A percentile compares a stretch with the other conserved stretches of the same genome.
These are phyloP conservation scores for Pyropia haitanensis DNA, from an alignment of 23 red algal species.

Conservation along the genomic window DNA sequence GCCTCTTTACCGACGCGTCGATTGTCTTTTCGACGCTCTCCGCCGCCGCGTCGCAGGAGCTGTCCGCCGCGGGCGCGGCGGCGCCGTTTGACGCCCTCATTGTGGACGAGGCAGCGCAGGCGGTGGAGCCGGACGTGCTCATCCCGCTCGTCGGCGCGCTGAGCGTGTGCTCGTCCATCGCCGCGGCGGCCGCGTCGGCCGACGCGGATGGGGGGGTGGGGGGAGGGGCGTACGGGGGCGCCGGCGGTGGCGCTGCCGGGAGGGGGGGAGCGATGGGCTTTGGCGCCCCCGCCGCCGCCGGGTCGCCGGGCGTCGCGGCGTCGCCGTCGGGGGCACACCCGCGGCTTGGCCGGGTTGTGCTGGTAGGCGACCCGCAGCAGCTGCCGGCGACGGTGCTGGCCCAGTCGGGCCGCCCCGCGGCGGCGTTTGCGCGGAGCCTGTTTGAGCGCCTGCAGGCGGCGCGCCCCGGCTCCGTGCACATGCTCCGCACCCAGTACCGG, in stretches of 20 bases:
- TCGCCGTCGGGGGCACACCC: too few relatives aligned
- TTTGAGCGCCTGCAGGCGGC: slow-evolving; percentile 73
- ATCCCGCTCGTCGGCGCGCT: slow-evolving; percentile 31
- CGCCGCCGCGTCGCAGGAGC: slow-evolving; percentile 40
- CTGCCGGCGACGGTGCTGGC: slow-evolving; percentile 84
- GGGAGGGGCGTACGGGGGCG: too few relatives aligned
- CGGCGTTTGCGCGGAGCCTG: slow-evolving; percentile 63
- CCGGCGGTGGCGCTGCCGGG: too few relatives aligned
- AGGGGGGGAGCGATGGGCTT: too few relatives aligned
- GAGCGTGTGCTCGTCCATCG: too few relatives aligned
- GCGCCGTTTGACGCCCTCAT: slow-evolving; percentile 60
- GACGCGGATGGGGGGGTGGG: too few relatives aligned
- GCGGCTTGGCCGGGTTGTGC: slow-evolving; percentile 5
- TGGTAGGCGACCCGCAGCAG: slow-evolving; percentile 93
- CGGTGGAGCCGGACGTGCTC: slow-evolving; percentile 56
- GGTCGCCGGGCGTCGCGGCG: too few relatives aligned
- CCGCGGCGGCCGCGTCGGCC: too few relatives aligned
- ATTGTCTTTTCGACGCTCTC: slow-evolving; percentile 62
- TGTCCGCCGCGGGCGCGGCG: slow-evolving; percentile 16
- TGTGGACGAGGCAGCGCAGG: slow-evolving; percentile 81
- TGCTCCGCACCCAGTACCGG: slow-evolving; percentile 92
- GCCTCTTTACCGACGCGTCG: slow-evolving; percentile 23
- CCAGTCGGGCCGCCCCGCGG: slow-evolving; percentile 26
- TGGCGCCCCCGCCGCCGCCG: too few relatives aligned
- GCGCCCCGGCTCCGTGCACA: slow-evolving; percentile 14